phyloP scores from a whole-genome alignment of 768 basidiomycete species.

The Lactarius pseudohatsudake region DNA sequence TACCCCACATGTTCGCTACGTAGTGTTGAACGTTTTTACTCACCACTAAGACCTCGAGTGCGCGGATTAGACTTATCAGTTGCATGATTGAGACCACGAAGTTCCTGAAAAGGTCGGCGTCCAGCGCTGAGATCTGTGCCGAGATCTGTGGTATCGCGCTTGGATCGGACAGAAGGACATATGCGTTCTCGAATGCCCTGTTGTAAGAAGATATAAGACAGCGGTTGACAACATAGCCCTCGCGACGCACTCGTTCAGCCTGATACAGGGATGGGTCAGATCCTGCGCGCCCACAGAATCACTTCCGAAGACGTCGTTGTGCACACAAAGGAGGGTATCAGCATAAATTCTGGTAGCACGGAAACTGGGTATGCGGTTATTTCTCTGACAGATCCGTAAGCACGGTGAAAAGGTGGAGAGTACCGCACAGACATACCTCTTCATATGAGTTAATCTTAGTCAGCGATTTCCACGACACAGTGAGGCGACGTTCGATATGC shows the following conservation, averaged over 20 bases:
- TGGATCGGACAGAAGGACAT: conserved; percentile 9
- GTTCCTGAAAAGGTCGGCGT: conserved; percentile 15
- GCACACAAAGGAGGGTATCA: conserved; percentile 15
- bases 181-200: conserved; percentile 17
- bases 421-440: background rate
- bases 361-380: background rate
- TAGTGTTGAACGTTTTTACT: background rate
- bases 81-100: conserved; percentile 17
- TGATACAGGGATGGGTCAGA: conserved; percentile 4
- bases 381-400: background rate
- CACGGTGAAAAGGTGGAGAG: background rate
- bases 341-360: conserved; percentile 11
- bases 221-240: background rate
- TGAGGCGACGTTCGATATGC: conserved; percentile 6
- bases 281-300: background rate
- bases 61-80: conserved; percentile 12
- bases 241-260: conserved; percentile 13
- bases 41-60: conserved; percentile 13
- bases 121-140: conserved; percentile 5
- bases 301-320: conserved; percentile 11
- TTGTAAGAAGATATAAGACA: too few species aligned
- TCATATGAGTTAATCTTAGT: conserved; percentile 15
- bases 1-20: too few species aligned
- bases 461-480: conserved; percentile 13
- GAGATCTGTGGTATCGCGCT: conserved; percentile 3